These are phyloP conservation scores for Gossypium rotundifolium DNA, from an alignment of 345 rosid species.

Conservation along the genomic window DNA sequence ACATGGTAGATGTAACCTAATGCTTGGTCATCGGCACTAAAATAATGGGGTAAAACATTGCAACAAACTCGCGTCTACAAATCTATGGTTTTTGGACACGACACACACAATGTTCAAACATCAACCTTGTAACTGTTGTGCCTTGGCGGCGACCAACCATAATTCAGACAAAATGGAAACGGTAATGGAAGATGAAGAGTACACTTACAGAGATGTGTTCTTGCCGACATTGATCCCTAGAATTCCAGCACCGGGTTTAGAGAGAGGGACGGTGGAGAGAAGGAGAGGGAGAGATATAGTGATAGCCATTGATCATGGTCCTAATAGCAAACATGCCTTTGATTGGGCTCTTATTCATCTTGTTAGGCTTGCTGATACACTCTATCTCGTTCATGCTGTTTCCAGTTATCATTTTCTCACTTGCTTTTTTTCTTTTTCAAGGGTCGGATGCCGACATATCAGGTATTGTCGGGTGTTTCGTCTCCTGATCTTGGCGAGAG, in stretches of 20 bases:
- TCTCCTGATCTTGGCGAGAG: too few species aligned
- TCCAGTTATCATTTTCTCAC: constrained; percentile 25
- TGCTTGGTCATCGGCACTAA: too few species aligned
- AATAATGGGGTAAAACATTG: too few species aligned
- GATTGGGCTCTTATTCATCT: constrained; percentile 75
- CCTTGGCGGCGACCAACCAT: too few species aligned
- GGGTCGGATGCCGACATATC: too few species aligned
- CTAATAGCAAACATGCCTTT: constrained; percentile 60
- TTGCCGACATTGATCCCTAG: constrained; percentile 56
- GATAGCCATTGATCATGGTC: constrained; percentile 59
- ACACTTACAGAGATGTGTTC: constrained; percentile 53
- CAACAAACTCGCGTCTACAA: too few species aligned
- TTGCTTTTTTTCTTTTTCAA: too few species aligned
- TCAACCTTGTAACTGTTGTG: too few species aligned
- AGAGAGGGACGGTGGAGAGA: constrained; percentile 64
- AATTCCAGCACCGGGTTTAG: constrained; percentile 49
- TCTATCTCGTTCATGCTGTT: constrained; percentile 81
- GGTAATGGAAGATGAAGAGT: constrained; percentile 49
- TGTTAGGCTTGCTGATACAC: constrained; percentile 77
- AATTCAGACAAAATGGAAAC: constrained; percentile 38
- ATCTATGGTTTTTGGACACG: too few species aligned
- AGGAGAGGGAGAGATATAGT: constrained; percentile 62
- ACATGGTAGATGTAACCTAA: too few species aligned
- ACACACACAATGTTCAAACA: too few species aligned
- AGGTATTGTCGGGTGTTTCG: too few species aligned